Conservation (phyloP, 2,329 filamentous ascomycete genomes). For the Xylariales sp. region DNA sequence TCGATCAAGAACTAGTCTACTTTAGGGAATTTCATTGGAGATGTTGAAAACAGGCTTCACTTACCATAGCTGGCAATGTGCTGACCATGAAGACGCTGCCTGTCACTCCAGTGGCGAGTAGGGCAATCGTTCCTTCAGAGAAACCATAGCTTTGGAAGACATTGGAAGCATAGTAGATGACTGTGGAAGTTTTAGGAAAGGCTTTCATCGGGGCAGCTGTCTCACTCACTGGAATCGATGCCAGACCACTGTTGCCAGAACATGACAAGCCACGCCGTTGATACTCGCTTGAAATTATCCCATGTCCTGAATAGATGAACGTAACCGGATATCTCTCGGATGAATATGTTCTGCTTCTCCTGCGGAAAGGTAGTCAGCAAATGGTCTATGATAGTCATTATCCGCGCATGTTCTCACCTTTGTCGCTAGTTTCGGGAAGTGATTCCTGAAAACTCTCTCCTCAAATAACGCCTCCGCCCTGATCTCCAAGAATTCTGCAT, state of each 20-base stretch:
- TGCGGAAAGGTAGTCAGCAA: neutral
- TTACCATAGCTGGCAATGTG: slow-evolving; percentile 35
- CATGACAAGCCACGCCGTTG: slow-evolving; percentile 46
- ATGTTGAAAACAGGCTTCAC: neutral
- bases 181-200: slow-evolving; percentile 12
- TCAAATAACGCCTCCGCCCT: slow-evolving; percentile 50
- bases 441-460: slow-evolving; percentile 32
- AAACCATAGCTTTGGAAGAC: slow-evolving; percentile 29
- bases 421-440: slow-evolving; percentile 22
- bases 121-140: slow-evolving; percentile 10
- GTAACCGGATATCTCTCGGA: slow-evolving; percentile 44
- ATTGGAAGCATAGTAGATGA: slow-evolving; percentile 44
- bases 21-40: neutral
- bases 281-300: slow-evolving; percentile 40
- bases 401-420: slow-evolving; percentile 34
- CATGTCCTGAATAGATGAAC: slow-evolving; percentile 41
- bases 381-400: too few species aligned
- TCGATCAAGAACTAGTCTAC: slow-evolving; percentile 38
- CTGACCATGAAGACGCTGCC: slow-evolving; percentile 29
- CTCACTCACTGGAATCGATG: slow-evolving; percentile 9
- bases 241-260: slow-evolving; percentile 49
- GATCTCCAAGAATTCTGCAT: slow-evolving; percentile 45
- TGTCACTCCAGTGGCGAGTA: slow-evolving; percentile 11
- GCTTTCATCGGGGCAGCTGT: neutral
- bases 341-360: slow-evolving; percentile 30